Conservation (phyloP, 306 rosid genomes). For the Leucaena leucocephala region DNA sequence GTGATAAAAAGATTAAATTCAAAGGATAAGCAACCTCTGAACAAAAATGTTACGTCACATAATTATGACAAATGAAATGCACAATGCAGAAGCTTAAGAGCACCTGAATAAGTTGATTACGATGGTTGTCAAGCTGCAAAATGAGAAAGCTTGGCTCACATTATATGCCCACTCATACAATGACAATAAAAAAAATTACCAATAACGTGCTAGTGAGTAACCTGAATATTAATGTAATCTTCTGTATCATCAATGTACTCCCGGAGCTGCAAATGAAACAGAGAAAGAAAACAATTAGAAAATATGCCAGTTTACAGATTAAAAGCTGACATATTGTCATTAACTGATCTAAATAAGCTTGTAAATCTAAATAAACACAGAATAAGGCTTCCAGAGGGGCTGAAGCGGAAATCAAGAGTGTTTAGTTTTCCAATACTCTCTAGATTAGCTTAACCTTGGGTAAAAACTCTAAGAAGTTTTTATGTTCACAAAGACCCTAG, state of each 20-base stretch:
- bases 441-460: background rate
- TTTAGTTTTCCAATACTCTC: background rate
- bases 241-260: conserved; percentile 88
- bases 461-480: background rate
- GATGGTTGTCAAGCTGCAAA: conserved; percentile 75
- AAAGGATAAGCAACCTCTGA: background rate
- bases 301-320: background rate
- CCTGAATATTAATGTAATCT: conserved; percentile 92
- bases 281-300: conserved; percentile 7
- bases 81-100: conserved; percentile 21
- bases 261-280: conserved; percentile 59
- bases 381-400: background rate
- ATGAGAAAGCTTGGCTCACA: conserved; percentile 12
- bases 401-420: background rate
- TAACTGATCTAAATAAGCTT: background rate
- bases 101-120: conserved; percentile 78
- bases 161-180: conserved; percentile 15
- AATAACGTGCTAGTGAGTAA: conserved; percentile 22
- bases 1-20: background rate
- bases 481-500: background rate
- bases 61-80: background rate
- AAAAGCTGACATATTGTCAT: background rate
- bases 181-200: background rate
- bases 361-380: background rate
- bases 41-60: background rate